A percentile compares a stretch with the other conserved stretches of the same genome.
Conservation (phyloP, 441 rosid species). For the Gossypium lobatum region DNA sequence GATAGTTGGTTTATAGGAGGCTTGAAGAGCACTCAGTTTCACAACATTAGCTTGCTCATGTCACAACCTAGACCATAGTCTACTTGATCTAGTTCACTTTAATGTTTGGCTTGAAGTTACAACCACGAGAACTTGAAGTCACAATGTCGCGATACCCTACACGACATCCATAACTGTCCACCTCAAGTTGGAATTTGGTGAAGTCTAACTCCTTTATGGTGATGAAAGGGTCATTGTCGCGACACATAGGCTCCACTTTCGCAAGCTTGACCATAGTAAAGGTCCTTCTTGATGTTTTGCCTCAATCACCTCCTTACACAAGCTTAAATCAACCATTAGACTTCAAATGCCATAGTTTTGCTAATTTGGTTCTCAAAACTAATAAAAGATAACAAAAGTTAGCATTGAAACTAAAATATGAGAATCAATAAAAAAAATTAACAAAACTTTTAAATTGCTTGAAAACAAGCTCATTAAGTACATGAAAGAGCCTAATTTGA, state of each 20-base stretch:
- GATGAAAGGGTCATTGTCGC: not conserved
- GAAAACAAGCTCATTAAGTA: not conserved
- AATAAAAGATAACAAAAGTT: not conserved
- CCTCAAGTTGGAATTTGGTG: not conserved
- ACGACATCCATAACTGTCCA: not conserved
- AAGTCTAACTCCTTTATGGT: not conserved
- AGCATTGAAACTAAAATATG: not conserved
- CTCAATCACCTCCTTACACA: not conserved
- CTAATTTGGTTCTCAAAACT: not conserved
- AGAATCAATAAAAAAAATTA: not conserved
- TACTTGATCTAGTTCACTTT: not conserved
- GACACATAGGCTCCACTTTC: not conserved
- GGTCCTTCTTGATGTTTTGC: not conserved
- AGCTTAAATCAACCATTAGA: not conserved
- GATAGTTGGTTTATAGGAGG: not conserved
- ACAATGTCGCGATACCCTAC: not conserved
- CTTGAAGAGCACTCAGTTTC: not conserved
- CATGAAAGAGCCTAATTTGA: not conserved
- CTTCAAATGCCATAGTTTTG: not conserved
- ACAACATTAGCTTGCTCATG: not conserved
- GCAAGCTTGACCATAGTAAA: not conserved
- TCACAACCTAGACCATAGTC: not conserved
- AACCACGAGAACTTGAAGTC: not conserved
- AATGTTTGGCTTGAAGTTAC: not conserved
- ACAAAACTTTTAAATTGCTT: not conserved